Conservation (phyloP, 1,284 basidiomycete genomes). For the Trichosporon ovoides region DNA sequence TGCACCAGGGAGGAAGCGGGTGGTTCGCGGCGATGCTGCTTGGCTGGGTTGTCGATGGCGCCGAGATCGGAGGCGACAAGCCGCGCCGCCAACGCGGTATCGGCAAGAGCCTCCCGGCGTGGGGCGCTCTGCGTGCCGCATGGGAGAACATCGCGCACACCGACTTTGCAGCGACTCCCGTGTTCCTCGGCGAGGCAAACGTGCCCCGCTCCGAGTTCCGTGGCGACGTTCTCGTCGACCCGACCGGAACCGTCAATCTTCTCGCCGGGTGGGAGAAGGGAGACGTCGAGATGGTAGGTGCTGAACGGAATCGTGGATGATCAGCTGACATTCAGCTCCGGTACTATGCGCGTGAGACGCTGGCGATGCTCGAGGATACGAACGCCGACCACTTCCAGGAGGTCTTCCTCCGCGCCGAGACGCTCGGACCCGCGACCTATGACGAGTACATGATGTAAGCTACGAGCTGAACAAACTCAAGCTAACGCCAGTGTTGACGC, state of each 20-base stretch:
- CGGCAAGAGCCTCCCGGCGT: conserved; percentile 52
- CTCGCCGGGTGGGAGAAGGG: conserved; percentile 66
- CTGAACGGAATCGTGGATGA: too few relatives aligned
- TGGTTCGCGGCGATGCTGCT: conserved; percentile 67
- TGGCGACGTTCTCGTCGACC: conserved; percentile 65
- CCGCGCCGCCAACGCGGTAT: conserved; percentile 45
- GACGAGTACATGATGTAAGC: conserved; percentile 68
- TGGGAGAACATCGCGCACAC: conserved; percentile 57
- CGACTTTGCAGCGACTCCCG: conserved; percentile 60
- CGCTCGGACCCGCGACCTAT: conserved; percentile 61
- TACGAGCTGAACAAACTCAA: neutral
- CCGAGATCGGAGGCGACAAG: conserved; percentile 51
- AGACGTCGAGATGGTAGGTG: conserved; percentile 48
- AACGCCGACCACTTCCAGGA: conserved; percentile 46
- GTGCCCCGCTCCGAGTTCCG: conserved; percentile 44
- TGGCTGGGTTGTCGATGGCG: conserved; percentile 66
- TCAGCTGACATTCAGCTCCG: conserved; percentile 55
- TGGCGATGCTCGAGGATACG: conserved; percentile 56
- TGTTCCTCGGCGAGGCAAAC: conserved; percentile 56
- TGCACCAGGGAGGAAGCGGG: conserved; percentile 58
- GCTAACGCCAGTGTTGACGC: conserved; percentile 58
- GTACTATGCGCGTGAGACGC: conserved; percentile 67
- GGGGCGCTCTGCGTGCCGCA: conserved; percentile 43
- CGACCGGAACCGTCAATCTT: conserved; percentile 71
- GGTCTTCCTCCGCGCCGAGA: conserved; percentile 44